Conservation (phyloP, 306 rosid species). For the Vigna nakashimae region DNA sequence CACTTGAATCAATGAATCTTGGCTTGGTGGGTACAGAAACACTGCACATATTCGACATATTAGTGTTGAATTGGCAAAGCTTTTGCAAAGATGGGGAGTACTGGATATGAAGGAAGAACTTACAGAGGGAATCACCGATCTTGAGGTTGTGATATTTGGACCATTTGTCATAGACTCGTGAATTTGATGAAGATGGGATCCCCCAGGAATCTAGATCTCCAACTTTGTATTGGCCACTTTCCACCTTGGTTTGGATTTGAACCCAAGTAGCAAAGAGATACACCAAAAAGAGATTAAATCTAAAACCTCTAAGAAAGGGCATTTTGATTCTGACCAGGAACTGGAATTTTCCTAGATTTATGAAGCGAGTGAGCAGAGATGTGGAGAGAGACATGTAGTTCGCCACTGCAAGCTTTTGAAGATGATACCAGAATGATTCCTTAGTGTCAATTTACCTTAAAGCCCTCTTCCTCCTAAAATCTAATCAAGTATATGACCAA, state of each 20-base stretch:
- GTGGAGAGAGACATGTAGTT: background rate
- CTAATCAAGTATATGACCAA: background rate
- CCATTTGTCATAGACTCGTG: slow-evolving; percentile 67
- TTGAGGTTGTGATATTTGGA: slow-evolving; percentile 62
- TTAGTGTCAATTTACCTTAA: slow-evolving; percentile 29
- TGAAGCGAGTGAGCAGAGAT: background rate
- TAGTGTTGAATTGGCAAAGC: background rate
- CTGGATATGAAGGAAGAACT: slow-evolving; percentile 38
- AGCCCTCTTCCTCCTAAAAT: slow-evolving; percentile 17
- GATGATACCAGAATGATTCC: background rate
- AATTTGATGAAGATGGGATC: slow-evolving; percentile 63
- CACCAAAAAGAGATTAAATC: slow-evolving; percentile 28
- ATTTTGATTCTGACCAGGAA: background rate
- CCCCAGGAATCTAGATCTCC: slow-evolving; percentile 90
- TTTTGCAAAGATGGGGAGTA: background rate
- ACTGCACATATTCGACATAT: slow-evolving; percentile 41
- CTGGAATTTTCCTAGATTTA: background rate
- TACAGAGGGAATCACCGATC: slow-evolving; percentile 81
- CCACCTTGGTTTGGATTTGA: slow-evolving; percentile 50
- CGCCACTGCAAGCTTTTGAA: slow-evolving; percentile 1
- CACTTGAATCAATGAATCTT: slow-evolving; percentile 84
- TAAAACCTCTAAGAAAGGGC: slow-evolving; percentile 41
- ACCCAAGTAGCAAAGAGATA: slow-evolving; percentile 46
- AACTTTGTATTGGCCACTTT: slow-evolving; percentile 66
- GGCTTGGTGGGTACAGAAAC: slow-evolving; percentile 86